phyloP scores from a whole-genome alignment of 768 basidiomycete species.

The Boletales sp. region DNA sequence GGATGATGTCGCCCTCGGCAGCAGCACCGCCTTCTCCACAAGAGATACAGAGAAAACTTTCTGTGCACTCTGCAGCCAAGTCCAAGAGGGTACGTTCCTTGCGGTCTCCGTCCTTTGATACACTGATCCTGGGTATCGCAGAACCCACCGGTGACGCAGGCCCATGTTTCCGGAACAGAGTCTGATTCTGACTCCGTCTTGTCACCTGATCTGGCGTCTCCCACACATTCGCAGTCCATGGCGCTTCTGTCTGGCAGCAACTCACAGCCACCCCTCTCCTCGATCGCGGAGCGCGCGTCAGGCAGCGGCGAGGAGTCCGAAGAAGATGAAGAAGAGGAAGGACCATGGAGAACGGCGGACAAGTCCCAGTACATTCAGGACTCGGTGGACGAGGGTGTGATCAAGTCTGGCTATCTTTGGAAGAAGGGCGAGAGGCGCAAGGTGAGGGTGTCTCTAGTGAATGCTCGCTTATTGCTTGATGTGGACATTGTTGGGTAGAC shows the following conservation, averaged over 20 bases:
- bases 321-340: slow-evolving; percentile 64
- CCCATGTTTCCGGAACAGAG: slow-evolving; percentile 66
- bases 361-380: slow-evolving; percentile 40
- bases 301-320: slow-evolving; percentile 78
- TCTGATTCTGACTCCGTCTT: slow-evolving; percentile 81
- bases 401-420: slow-evolving; percentile 92
- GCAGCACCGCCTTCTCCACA: slow-evolving; percentile 74
- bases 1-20: slow-evolving; percentile 25
- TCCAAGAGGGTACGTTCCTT: slow-evolving; percentile 42
- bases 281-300: slow-evolving; percentile 72
- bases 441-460: slow-evolving; percentile 50
- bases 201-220: slow-evolving; percentile 48
- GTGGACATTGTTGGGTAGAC: slow-evolving; percentile 47
- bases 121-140: slow-evolving; percentile 18
- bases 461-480: not conserved
- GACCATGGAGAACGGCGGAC: slow-evolving; percentile 60
- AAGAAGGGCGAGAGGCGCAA: slow-evolving; percentile 98
- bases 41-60: slow-evolving; percentile 84
- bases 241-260: slow-evolving; percentile 29
- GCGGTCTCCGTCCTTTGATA: not conserved
- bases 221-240: slow-evolving; percentile 34
- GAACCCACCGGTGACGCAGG: slow-evolving; percentile 29
- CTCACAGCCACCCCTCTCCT: slow-evolving; percentile 56
- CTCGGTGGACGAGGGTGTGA: slow-evolving; percentile 61
- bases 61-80: slow-evolving; percentile 61